Evolutionary conservation across 2,329 filamentous ascomycete genomes (phyloP), one percentile per base, ranked within the genome.

Genomic region (Verticillium longisporum): DNA sequence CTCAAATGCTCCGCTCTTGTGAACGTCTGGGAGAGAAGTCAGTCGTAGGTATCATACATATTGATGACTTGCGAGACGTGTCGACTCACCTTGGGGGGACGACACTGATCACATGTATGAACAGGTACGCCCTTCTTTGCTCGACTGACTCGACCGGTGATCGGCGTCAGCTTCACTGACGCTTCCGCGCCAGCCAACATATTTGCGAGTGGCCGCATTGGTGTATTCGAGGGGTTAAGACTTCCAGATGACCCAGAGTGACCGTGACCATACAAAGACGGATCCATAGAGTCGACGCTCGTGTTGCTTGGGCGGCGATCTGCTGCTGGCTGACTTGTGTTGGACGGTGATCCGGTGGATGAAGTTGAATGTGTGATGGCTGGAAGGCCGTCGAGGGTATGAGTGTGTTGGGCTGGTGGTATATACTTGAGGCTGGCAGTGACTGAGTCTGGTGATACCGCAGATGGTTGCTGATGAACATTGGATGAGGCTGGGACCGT

Each of bases 1-100:
- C 83, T 83, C 53, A 87, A 72, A 71, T 87, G 85, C 68, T 87
- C 84, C 34, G 84, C 85, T 68, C 85, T 77, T 13, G 84, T 86
- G 64, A 87, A 87, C 1, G 82, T 86, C 84, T 87, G 61, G 41
- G 32, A 13, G 54, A 63, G 31, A 55, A 41, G 54, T 21, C 31
- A 62, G 26, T 33, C 10, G 14, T n/a, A 21, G 7, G 9, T 13
- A 6, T 50, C n/a, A 21, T 15, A 3, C 10, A 9, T 7, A 15
- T 33, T 26, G 26, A 26, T 3, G 26, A 11, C 6, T 2, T 21
- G 5, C 13, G 59, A 11, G 26, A 21, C 31, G 6, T 10, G 45
- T 10, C 41, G 60, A 54, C 68, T 61, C 72, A 83, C 81, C 77
- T 84, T 85, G 18, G 78, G 71, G 21, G 80, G 80, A 62, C 73